Conservation (phyloP, 2,329 filamentous ascomycete species). For the Trichophyton rubrum region DNA sequence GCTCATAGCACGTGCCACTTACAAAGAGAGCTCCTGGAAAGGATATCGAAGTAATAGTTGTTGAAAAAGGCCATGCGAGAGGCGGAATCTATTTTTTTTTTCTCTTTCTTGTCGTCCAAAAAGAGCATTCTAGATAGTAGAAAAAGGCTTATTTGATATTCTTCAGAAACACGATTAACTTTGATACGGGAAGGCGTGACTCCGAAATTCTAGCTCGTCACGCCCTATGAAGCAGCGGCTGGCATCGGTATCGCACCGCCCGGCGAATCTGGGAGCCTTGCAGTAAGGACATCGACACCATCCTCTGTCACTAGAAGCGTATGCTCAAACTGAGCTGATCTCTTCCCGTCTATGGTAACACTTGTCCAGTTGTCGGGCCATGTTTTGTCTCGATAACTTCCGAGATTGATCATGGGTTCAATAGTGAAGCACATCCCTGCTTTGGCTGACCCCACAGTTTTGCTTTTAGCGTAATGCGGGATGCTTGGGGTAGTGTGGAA, state of each 20-base stretch:
- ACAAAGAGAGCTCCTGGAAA: neutral
- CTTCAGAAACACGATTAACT: too few species aligned
- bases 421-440: constrained; percentile 98
- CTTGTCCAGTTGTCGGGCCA: constrained; percentile 99
- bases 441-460: constrained; percentile 87
- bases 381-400: constrained; percentile 81
- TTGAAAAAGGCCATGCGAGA: neutral
- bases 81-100: neutral
- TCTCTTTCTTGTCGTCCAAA: neutral
- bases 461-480: constrained; percentile 97
- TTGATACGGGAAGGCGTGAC: too few species aligned
- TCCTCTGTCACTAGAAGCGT: constrained; percentile 72
- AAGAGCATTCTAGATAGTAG: too few species aligned
- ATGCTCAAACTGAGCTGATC: constrained; percentile 90
- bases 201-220: neutral
- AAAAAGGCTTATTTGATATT: too few species aligned
- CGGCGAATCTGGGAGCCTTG: constrained; percentile 57
- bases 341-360: constrained; percentile 76
- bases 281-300: constrained; percentile 70
- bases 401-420: constrained; percentile 93
- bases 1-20: neutral
- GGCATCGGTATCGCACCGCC: constrained; percentile 58
- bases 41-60: too few species aligned
- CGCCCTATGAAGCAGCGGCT: constrained; percentile 12
- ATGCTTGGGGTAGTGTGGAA: constrained; percentile 93